These are phyloP conservation scores for Zalaria obscura DNA, from an alignment of 2,329 filamentous ascomycete species.

Conservation along the genomic window DNA sequence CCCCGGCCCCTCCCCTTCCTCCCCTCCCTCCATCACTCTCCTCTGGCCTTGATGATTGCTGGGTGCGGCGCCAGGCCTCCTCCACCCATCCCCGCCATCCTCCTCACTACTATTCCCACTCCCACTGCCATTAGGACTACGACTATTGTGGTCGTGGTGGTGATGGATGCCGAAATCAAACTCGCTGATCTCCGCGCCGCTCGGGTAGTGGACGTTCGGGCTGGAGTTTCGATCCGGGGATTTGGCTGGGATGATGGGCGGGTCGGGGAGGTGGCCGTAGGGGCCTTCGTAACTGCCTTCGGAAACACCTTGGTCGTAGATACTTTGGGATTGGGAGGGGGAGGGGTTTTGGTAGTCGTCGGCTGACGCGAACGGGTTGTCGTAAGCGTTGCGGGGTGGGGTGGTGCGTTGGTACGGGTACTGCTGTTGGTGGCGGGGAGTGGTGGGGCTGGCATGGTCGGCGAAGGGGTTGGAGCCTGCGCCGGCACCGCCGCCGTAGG, in stretches of 20 bases:
- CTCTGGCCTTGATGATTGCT: no score
- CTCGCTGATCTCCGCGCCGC: slow-evolving; percentile 3
- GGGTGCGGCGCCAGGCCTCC: neutral
- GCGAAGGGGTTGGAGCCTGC: neutral
- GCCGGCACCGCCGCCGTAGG: neutral
- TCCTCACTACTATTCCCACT: neutral
- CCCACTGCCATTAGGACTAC: neutral
- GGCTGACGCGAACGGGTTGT: slow-evolving; percentile 5
- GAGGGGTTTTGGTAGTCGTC: slow-evolving; percentile 2
- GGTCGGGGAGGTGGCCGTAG: neutral
- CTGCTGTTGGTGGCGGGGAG: neutral
- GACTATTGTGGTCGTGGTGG: neutral
- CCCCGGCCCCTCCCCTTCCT: no score
- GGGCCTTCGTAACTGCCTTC: slow-evolving; percentile 1
- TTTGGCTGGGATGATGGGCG: slow-evolving; percentile 5
- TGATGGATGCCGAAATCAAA: slow-evolving; percentile 6
- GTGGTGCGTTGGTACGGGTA: slow-evolving; percentile 1
- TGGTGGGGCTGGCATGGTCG: neutral
- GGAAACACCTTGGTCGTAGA: neutral
- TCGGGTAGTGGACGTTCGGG: slow-evolving; percentile 4
- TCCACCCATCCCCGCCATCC: neutral
- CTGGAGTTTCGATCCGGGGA: slow-evolving; percentile 4
- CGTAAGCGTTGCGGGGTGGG: slow-evolving; percentile 1
- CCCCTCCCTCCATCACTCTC: no score
- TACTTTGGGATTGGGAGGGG: no score